Evolutionary conservation across 208 protist genomes (phyloP), one percentile per base, ranked within the genome.

Genomic region (Wallacemonas sp.): DNA sequence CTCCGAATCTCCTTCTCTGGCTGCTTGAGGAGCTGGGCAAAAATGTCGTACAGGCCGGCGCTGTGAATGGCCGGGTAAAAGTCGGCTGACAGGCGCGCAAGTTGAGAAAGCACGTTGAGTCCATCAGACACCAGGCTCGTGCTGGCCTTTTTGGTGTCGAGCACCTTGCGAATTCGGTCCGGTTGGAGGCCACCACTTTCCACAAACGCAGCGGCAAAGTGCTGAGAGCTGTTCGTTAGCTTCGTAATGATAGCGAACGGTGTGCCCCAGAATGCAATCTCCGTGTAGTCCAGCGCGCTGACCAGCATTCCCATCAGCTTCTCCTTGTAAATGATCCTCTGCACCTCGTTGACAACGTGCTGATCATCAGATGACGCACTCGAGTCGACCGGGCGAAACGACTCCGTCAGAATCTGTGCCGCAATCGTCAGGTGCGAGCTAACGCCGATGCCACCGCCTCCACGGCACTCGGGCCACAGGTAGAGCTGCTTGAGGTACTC

Each of bases 51-150:
- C 4, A 98, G 44, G 63, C 92, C 82, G 3, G 92, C 77, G 7
- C 81, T 81, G 64, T 97, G 80, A 63, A 98, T 94, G 11, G 74
- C 42, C 20, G 79, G 74, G 70, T 98, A 98, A 68, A 91, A 92
- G 22, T 97, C 93, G 41, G 84, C 65, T 4, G 84, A 95, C 10
- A 92, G 39, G 25, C 94, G 81, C 8, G 95, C 93, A 28, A 98
- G 73, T 67, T 98, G 96, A 12, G 84, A 97, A 23, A 98, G 67
- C 12, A 98, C 89, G 41, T 88, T 87, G 31, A 98, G 76, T 26
- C 80, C 80, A 70, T 98, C 92, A 0, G 91, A 81, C 48, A 98
- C 79, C 25, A 96, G 70, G 16, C 66, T 66, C 7, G 69, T 76
- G 67, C 77, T 77, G 31, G 92, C 91, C 45, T 89, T 92, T 48